Evolutionary conservation across 2,329 filamentous ascomycete genomes (phyloP).

Genomic region (Epicoccum sorghinum): DNA sequence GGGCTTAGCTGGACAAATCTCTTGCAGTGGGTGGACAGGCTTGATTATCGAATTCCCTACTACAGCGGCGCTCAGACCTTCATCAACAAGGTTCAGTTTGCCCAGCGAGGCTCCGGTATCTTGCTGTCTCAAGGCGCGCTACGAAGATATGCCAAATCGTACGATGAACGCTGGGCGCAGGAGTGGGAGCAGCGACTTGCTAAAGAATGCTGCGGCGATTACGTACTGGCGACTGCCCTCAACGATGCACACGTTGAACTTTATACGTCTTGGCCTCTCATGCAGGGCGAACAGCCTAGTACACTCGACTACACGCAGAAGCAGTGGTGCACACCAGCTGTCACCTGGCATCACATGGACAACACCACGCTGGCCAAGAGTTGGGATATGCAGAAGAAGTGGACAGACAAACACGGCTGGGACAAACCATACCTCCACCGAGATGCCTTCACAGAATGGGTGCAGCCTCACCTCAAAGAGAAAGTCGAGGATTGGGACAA

Average conservation of each 20-base stretch:
- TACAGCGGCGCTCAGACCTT: conserved; percentile 50
- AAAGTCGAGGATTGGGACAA: conserved; percentile 47
- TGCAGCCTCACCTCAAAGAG: conserved; percentile 37
- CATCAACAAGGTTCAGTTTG: conserved; percentile 48
- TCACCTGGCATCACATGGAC: conserved; percentile 47
- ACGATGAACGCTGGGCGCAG: conserved; percentile 36
- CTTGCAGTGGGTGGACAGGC: conserved; percentile 47
- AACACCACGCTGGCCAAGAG: conserved; percentile 30
- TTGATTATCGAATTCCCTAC: conserved; percentile 50
- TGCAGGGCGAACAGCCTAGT: conserved; percentile 51
- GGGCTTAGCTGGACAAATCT: conserved; percentile 46
- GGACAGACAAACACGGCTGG: conserved; percentile 42
- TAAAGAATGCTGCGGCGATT: conserved; percentile 48
- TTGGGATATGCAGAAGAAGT: conserved; percentile 42
- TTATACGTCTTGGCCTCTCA: conserved; percentile 49
- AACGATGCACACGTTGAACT: conserved; percentile 44
- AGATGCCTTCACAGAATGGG: conserved; percentile 41
- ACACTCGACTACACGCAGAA: conserved; percentile 48
- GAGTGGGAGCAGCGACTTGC: conserved; percentile 43
- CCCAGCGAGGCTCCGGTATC: conserved; percentile 52
- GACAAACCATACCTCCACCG: conserved; percentile 40
- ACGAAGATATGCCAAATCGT: conserved; percentile 37
- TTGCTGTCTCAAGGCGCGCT: conserved; percentile 51
- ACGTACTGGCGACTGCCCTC: conserved; percentile 44
- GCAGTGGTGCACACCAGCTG: conserved; percentile 52